Conservation (phyloP, 805 yeast species). For the Pichia nanzhaoensis region DNA sequence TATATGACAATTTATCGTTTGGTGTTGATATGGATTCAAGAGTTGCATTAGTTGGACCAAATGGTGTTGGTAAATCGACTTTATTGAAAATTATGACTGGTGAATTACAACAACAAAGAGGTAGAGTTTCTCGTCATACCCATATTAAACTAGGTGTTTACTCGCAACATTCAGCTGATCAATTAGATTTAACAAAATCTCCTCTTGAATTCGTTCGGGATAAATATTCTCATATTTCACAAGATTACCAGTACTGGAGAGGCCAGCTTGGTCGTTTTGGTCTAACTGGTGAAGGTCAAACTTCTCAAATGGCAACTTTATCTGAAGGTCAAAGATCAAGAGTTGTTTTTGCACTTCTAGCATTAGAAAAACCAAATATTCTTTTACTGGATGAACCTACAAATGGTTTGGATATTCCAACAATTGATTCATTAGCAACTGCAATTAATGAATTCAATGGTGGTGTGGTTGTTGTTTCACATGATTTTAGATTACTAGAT, state of each 20-base stretch:
- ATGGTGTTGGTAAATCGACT: conserved; percentile 98
- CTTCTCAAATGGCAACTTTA: conserved; percentile 95
- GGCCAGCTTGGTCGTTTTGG: conserved; percentile 97
- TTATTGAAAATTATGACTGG: conserved; percentile 96
- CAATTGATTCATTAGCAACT: conserved; percentile 95
- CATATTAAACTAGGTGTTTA: conserved; percentile 98
- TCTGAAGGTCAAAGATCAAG: conserved; percentile 99
- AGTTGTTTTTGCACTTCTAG: conserved; percentile 94
- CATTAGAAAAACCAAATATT: conserved; percentile 92
- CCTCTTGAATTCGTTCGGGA: conserved; percentile 97
- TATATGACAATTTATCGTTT: conserved; percentile 85
- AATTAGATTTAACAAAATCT: conserved; percentile 89
- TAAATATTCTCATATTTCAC: conserved; percentile 81
- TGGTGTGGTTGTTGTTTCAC: conserved; percentile 98
- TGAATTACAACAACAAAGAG: conserved; percentile 78
- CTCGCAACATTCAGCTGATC: conserved; percentile 98
- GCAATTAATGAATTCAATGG: conserved; percentile 94
- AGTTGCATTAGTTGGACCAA: conserved; percentile 96
- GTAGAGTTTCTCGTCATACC: conserved; percentile 95
- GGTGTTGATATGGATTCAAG: conserved; percentile 99
- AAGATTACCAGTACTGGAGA: conserved; percentile 98
- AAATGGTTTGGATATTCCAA: conserved; percentile 97
- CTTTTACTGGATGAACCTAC: conserved; percentile 98
- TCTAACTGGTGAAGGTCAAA: conserved; percentile 97
- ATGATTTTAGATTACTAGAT: conserved; percentile 96